These are phyloP conservation scores for Schizothecium vesticola DNA, from an alignment of 495 filamentous ascomycete species.

Conservation along the genomic window DNA sequence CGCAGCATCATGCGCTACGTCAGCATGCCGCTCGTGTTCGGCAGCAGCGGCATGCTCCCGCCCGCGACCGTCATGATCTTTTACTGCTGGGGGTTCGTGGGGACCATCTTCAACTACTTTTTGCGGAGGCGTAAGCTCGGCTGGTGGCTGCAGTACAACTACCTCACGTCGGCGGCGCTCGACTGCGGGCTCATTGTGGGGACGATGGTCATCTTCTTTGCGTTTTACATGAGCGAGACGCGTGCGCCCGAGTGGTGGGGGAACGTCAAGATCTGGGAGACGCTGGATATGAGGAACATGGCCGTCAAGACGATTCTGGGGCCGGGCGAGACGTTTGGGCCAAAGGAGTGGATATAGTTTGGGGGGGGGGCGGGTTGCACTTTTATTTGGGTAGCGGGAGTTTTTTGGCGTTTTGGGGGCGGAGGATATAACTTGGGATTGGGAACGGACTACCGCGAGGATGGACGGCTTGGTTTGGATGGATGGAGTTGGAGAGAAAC, in stretches of 20 bases:
- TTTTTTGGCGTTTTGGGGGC: not conserved
- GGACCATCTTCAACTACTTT: conserved; percentile 60
- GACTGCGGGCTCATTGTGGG: conserved; percentile 61
- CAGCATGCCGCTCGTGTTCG: conserved; percentile 63
- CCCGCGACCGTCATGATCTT: conserved; percentile 64
- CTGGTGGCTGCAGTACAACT: conserved; percentile 79
- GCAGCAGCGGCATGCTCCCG: conserved; percentile 56
- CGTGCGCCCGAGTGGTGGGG: conserved; percentile 62
- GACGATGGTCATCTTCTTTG: conserved; percentile 67
- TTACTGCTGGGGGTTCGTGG: conserved; percentile 63
- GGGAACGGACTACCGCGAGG: not conserved
- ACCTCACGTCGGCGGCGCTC: conserved; percentile 65
- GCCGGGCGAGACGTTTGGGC: conserved; percentile 43
- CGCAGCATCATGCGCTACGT: conserved; percentile 52
- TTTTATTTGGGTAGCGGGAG: conserved; percentile 2
- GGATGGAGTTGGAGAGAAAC: not conserved
- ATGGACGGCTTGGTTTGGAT: not conserved
- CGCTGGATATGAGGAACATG: conserved; percentile 31
- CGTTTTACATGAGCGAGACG: conserved; percentile 51
- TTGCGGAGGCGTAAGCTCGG: conserved; percentile 57
- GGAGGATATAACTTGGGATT: conserved; percentile 1
- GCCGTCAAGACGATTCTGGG: conserved; percentile 32
- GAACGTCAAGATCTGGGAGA: conserved; percentile 42
- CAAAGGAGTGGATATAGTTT: conserved; percentile 35
- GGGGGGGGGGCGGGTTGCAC: not conserved